These are phyloP conservation scores for Wallacemonas sp. DNA, from an alignment of 208 protist species.

Conservation along the genomic window DNA sequence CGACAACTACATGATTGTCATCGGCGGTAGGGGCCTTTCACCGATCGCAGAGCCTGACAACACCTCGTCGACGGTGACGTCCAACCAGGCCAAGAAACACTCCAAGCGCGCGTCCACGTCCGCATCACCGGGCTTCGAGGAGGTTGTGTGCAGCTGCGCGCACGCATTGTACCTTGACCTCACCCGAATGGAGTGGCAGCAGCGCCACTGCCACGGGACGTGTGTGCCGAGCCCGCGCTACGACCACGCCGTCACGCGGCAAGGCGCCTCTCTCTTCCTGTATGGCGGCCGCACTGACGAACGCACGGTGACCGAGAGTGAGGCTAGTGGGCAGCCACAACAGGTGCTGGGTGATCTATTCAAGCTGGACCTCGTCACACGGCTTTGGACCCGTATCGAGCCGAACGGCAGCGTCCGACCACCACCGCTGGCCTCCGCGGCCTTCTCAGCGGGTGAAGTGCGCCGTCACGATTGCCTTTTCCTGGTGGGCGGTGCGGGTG, in stretches of 20 bases:
- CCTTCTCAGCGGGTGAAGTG: constrained; percentile 39
- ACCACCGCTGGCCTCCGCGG: constrained; percentile 51
- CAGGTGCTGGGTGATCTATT: constrained; percentile 45
- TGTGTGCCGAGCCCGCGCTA: constrained; percentile 48
- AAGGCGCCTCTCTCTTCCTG: constrained; percentile 24
- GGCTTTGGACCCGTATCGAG: constrained; percentile 45
- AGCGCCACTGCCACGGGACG: constrained; percentile 28
- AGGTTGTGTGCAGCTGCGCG: constrained; percentile 32
- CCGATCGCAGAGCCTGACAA: not conserved
- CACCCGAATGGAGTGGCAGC: constrained; percentile 26
- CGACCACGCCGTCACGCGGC: constrained; percentile 42
- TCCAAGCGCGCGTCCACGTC: not conserved
- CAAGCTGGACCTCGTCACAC: constrained; percentile 56
- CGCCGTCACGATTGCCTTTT: constrained; percentile 40
- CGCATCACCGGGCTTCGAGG: not conserved
- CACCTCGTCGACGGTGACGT: constrained; percentile 8
- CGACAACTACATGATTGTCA: constrained; percentile 55
- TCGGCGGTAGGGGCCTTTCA: constrained; percentile 36
- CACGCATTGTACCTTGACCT: constrained; percentile 59
- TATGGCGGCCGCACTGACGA: constrained; percentile 32
- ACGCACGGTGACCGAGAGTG: constrained; percentile 5
- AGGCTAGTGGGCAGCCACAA: not conserved
- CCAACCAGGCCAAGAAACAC: constrained; percentile 5
- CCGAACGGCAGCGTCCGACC: constrained; percentile 53
- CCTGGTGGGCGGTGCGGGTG: constrained; percentile 41